These are phyloP conservation scores for Solanum etuberosum DNA, from an alignment of 257 asterid genomes.

Conservation along the genomic window DNA sequence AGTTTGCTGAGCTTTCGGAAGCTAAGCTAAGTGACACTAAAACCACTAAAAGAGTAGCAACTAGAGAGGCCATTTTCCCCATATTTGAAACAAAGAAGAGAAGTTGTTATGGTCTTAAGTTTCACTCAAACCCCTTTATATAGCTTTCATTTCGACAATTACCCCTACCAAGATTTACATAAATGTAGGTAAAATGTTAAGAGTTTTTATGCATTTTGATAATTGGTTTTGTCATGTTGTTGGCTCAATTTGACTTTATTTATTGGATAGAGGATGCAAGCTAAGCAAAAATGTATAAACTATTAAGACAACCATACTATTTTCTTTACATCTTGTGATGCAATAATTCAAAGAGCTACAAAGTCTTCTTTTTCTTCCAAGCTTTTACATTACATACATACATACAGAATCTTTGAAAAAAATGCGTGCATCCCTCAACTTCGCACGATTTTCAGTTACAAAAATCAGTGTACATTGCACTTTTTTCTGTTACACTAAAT, in stretches of 20 bases:
- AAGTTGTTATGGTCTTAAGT: neutral
- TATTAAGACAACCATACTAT: neutral
- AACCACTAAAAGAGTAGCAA: neutral
- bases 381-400: neutral
- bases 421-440: neutral
- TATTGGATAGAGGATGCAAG: neutral
- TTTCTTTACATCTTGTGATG: neutral
- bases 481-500: neutral
- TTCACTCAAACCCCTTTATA: neutral
- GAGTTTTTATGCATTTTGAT: neutral
- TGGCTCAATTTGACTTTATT: neutral
- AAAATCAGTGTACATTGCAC: neutral
- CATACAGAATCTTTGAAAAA: neutral
- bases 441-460: neutral
- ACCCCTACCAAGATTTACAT: neutral
- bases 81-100: neutral
- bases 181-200: neutral
- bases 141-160: neutral
- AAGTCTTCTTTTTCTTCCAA: neutral
- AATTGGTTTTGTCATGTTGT: neutral
- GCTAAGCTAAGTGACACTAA: neutral
- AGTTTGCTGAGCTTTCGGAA: neutral
- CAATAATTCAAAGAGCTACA: neutral
- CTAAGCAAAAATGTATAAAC: neutral
- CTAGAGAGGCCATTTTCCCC: slow-evolving; percentile 1